Evolutionary conservation across 164 flowering plant genomes (phyloP).

Genomic region (Berberis thunbergii): DNA sequence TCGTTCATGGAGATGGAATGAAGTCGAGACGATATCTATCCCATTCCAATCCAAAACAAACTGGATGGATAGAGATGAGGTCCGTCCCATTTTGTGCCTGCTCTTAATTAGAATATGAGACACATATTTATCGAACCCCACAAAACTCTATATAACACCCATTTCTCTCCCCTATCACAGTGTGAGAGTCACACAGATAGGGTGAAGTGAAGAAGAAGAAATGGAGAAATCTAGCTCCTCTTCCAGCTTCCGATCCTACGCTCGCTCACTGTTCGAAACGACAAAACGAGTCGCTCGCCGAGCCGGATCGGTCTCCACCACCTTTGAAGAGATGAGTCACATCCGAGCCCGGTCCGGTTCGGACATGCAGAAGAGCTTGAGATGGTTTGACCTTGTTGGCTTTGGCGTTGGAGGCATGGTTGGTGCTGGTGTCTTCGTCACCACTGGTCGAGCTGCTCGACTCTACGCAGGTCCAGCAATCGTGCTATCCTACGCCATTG

Average conservation of each 20-base stretch:
- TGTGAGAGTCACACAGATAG: too few species aligned
- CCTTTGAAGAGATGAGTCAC: constrained; percentile 61
- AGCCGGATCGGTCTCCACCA: constrained; percentile 52
- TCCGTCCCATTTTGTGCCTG: too few species aligned
- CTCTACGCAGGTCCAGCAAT: constrained; percentile 66
- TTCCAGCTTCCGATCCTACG: constrained; percentile 40
- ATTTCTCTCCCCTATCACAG: too few species aligned
- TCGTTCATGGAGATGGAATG: too few species aligned
- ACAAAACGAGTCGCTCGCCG: constrained; percentile 43
- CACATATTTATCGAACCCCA: too few species aligned
- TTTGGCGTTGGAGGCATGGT: constrained; percentile 92
- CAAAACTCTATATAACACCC: too few species aligned
- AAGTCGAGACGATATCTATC: too few species aligned
- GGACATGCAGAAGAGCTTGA: constrained; percentile 44
- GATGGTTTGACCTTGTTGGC: constrained; percentile 74
- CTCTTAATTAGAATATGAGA: too few species aligned
- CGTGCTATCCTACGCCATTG: constrained; percentile 74
- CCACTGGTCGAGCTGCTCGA: constrained; percentile 55
- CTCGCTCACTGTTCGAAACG: constrained; percentile 40
- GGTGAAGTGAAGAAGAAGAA: too few species aligned
- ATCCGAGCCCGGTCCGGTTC: constrained; percentile 56
- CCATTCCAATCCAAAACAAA: too few species aligned
- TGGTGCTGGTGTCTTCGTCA: constrained; percentile 87
- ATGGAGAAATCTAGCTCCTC: constrained; percentile 12
- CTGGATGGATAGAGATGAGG: too few species aligned